phyloP scores from a whole-genome alignment of 768 basidiomycete genomes.

The Lanmaoa rubissima region DNA sequence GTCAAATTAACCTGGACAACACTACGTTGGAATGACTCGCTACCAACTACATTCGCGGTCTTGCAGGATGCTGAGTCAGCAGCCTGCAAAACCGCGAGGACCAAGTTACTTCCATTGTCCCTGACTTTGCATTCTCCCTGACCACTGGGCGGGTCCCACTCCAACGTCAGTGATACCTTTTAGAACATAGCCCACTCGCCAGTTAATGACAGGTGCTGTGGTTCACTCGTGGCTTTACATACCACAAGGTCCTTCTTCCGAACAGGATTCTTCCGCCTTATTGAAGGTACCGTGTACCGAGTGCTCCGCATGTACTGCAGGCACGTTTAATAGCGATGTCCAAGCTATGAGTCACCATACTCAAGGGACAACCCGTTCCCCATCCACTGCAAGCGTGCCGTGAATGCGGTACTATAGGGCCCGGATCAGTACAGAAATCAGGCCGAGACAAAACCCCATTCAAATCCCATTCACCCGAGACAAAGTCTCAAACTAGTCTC shows the following conservation, averaged over 20 bases:
- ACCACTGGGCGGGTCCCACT: no score
- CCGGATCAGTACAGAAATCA: no score
- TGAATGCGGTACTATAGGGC: conserved; percentile 12
- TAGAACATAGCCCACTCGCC: neutral
- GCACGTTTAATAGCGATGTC: neutral
- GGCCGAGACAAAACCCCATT: no score
- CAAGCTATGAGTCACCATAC: neutral
- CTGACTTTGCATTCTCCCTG: no score
- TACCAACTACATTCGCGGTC: no score
- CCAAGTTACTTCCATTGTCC: no score
- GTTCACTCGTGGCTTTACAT: neutral
- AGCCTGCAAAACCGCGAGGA: no score
- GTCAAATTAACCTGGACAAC: no score
- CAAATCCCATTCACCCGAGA: no score
- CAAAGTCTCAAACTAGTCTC: no score
- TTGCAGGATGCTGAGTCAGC: no score
- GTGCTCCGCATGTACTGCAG: conserved; percentile 1
- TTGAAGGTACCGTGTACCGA: neutral
- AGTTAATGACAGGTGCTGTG: neutral
- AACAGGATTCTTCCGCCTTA: neutral
- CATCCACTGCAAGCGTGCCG: neutral
- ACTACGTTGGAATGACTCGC: no score
- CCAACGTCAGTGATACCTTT: neutral
- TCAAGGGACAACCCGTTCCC: neutral
- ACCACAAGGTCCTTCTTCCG: neutral